A percentile compares a stretch with the other conserved stretches of the same genome.
Conservation (phyloP, 2,329 filamentous ascomycete genomes). For the Colletotrichum spaethianum region DNA sequence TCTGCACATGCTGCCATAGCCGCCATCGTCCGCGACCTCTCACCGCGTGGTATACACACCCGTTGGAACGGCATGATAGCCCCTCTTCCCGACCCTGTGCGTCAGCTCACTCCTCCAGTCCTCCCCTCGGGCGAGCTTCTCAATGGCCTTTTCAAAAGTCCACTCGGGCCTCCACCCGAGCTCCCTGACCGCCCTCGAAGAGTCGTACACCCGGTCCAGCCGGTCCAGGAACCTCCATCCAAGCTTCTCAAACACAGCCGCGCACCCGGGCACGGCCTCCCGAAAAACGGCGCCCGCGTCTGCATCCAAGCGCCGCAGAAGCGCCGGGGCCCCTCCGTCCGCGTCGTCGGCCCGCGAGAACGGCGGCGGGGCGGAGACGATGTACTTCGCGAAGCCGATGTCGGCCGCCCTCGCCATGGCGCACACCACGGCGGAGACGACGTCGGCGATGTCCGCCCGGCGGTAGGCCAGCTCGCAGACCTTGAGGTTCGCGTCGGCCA, state of each 20-base stretch:
- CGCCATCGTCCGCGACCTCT: slow-evolving; percentile 7
- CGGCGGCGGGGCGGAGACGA: slow-evolving; percentile 60
- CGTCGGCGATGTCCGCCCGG: slow-evolving; percentile 59
- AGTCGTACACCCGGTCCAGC: slow-evolving; percentile 63
- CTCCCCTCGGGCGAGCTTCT: slow-evolving; percentile 51
- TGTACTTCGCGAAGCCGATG: slow-evolving; percentile 57
- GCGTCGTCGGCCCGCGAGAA: slow-evolving; percentile 49
- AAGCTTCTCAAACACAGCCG: slow-evolving; percentile 48
- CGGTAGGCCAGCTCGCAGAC: slow-evolving; percentile 63
- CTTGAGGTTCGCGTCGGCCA: slow-evolving; percentile 59
- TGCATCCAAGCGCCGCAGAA: slow-evolving; percentile 51
- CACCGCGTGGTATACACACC: slow-evolving; percentile 59
- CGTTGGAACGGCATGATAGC: slow-evolving; percentile 59
- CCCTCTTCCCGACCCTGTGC: slow-evolving; percentile 56
- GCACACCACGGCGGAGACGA: slow-evolving; percentile 57
- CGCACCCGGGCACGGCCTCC: slow-evolving; percentile 46
- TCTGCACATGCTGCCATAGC: neutral
- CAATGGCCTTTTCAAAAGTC: slow-evolving; percentile 55
- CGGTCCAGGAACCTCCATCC: slow-evolving; percentile 56
- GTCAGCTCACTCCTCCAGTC: slow-evolving; percentile 58
- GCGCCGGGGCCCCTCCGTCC: neutral
- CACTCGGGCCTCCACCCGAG: slow-evolving; percentile 59
- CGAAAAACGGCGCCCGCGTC: slow-evolving; percentile 51
- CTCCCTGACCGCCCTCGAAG: slow-evolving; percentile 56
- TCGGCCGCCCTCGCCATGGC: slow-evolving; percentile 52